Evolutionary conservation across 805 yeast species (phyloP).

Genomic region (Suhomyces canberraensis): DNA sequence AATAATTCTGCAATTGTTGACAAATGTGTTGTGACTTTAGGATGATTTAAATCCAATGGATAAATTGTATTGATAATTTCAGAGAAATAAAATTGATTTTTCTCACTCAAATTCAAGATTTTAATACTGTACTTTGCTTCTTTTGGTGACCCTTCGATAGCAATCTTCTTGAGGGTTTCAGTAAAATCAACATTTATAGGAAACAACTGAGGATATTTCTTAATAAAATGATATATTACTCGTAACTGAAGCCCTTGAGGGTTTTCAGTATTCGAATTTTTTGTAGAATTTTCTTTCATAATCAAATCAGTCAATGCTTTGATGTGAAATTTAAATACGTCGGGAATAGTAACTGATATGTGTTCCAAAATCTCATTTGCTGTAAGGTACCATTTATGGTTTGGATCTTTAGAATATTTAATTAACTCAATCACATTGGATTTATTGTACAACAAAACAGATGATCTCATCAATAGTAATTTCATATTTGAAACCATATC

Average conservation of each 20-base stretch:
- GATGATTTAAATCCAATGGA: slow-evolving; percentile 45
- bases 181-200: slow-evolving; percentile 44
- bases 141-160: slow-evolving; percentile 49
- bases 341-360: slow-evolving; percentile 60
- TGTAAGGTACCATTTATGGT: slow-evolving; percentile 22
- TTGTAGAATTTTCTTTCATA: slow-evolving; percentile 8
- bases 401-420: slow-evolving; percentile 38
- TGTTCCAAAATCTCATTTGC: slow-evolving; percentile 57
- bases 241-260: slow-evolving; percentile 44
- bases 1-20: slow-evolving; percentile 60
- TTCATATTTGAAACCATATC: slow-evolving; percentile 54
- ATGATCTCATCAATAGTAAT: slow-evolving; percentile 57
- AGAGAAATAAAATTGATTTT: slow-evolving; percentile 38
- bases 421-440: slow-evolving; percentile 58
- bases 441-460: slow-evolving; percentile 61
- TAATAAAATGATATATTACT: slow-evolving; percentile 58
- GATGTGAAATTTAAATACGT: slow-evolving; percentile 59
- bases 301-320: slow-evolving; percentile 44
- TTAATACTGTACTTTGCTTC: slow-evolving; percentile 67
- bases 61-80: slow-evolving; percentile 41
- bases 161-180: slow-evolving; percentile 44
- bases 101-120: slow-evolving; percentile 47
- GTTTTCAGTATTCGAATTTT: slow-evolving; percentile 4
- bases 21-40: slow-evolving; percentile 51
- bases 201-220: slow-evolving; percentile 46